phyloP scores from a whole-genome alignment of 2,329 filamentous ascomycete genomes.

The Albophoma yamanashiensis region DNA sequence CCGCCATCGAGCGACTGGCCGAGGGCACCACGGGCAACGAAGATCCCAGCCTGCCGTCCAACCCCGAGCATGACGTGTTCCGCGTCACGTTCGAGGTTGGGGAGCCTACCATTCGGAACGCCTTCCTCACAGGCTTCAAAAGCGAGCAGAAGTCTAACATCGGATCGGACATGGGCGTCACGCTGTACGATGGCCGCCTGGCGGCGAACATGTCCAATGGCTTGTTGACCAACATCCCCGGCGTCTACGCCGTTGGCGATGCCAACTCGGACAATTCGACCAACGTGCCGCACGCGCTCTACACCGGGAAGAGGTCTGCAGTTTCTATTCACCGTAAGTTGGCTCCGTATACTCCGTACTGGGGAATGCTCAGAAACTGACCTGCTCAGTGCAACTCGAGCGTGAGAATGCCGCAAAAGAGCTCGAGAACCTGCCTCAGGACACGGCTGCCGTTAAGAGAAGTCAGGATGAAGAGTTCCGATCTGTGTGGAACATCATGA shows the following conservation, averaged over 20 bases:
- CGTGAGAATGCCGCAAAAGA: constrained; percentile 25
- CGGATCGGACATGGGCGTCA: constrained; percentile 35
- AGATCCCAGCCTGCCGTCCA: constrained; percentile 30
- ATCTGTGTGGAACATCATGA: constrained; percentile 34
- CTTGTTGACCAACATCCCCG: constrained; percentile 38
- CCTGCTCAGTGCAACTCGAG: constrained; percentile 26
- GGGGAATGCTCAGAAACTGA: background rate
- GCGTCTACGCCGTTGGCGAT: constrained; percentile 49
- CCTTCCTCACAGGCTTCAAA: constrained; percentile 40
- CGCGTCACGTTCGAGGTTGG: constrained; percentile 40
- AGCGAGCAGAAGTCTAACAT: constrained; percentile 36
- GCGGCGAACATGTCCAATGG: constrained; percentile 28
- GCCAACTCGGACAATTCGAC: constrained; percentile 48
- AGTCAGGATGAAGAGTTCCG: constrained; percentile 24
- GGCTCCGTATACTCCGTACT: constrained; percentile 3
- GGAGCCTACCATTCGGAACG: constrained; percentile 30
- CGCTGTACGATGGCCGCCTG: constrained; percentile 31
- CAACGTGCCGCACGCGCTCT: constrained; percentile 52
- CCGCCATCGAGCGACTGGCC: constrained; percentile 32
- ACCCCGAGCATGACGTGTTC: constrained; percentile 44
- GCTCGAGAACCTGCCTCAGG: constrained; percentile 15
- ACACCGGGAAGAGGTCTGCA: constrained; percentile 44
- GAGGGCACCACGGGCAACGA: constrained; percentile 23
- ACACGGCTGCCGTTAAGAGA: constrained; percentile 12
- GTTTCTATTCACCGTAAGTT: constrained; percentile 47